Evolutionary conservation across 2,329 filamentous ascomycete genomes (phyloP), one percentile per base, ranked within the genome.

Genomic region (Colletotrichum cereale): DNA sequence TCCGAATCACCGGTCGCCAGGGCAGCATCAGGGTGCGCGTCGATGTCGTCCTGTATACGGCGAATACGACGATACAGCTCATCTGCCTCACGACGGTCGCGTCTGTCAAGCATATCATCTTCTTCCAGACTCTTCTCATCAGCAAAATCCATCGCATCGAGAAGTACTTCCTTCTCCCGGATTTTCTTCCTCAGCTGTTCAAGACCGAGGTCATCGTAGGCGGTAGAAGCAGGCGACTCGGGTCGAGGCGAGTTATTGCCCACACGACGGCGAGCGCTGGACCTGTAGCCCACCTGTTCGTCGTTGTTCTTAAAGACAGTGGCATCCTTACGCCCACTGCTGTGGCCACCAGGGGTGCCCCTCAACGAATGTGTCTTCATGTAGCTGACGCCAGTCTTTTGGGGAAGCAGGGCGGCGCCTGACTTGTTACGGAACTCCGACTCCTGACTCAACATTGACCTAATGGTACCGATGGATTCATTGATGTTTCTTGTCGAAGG

Each of bases 231-330:
- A 12, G 93, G 93, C 5, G 92, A 91, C 36, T 92, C 90, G 8
- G 96, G 94, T 2, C 95, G 95, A 58, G 95, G 94, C 11, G 95
- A 96, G 52, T 85, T 86, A 72, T 89, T 91, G 50, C 93, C 94
- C 67, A 97, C 84, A 75, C 96, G 91, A 74, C 95, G 93, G 74
- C 96, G 93, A 65, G 96, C 96, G 80, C 95, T 98, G 16, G 96
- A 98, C 76, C 92, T 92, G 79, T 99, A 99, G 6, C 94, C 95
- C 77, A 97, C 89, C 71, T 95, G 92, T 75, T 97, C 94, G 77
- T 97, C 95, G 75, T 98, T 96, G 79, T 98, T 98, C 79, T 97
- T 96, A 83, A 96, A 99, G 3, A 98, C 93, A 0, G 96, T 99
- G 3, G 93, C 96, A 83, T 99, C 96, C 81, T 98, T 98, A 60